Evolutionary conservation across 1,139 yeast genomes (phyloP).

Genomic region (Saccharomycopsis hybrid): DNA sequence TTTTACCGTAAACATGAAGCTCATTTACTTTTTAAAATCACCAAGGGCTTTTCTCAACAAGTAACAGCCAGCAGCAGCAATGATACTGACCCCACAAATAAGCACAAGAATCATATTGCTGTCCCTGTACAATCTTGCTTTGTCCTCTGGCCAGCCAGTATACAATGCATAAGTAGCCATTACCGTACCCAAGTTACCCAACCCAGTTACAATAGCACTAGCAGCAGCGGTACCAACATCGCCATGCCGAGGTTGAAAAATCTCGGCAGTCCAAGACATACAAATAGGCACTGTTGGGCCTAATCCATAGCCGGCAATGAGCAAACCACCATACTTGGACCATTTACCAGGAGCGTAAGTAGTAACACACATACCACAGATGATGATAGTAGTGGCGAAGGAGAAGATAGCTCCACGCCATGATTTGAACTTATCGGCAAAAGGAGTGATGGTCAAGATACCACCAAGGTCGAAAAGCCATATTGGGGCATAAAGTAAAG

Average conservation of each 20-base stretch:
- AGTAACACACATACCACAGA: slow-evolving; percentile 67
- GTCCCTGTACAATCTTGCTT: slow-evolving; percentile 49
- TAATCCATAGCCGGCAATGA: slow-evolving; percentile 77
- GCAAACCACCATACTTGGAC: slow-evolving; percentile 73
- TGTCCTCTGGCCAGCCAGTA: slow-evolving; percentile 82
- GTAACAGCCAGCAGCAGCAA: slow-evolving; percentile 33
- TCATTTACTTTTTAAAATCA: too few relatives aligned
- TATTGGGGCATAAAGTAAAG: slow-evolving; percentile 78
- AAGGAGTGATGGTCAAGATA: slow-evolving; percentile 69
- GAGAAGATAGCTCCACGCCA: slow-evolving; percentile 58
- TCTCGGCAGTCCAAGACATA: slow-evolving; percentile 83
- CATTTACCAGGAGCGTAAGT: slow-evolving; percentile 71
- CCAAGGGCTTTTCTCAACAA: slow-evolving; percentile 15
- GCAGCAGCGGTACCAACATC: slow-evolving; percentile 83
- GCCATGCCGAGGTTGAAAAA: slow-evolving; percentile 65
- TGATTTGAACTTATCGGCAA: slow-evolving; percentile 62
- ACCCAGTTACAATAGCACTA: slow-evolving; percentile 76
- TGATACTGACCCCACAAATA: slow-evolving; percentile 65
- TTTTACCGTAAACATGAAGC: too few relatives aligned
- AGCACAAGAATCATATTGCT: slow-evolving; percentile 82
- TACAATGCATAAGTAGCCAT: slow-evolving; percentile 81
- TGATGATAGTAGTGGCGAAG: slow-evolving; percentile 56
- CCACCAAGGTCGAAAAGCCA: slow-evolving; percentile 86
- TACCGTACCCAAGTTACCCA: slow-evolving; percentile 83
- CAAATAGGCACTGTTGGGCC: slow-evolving; percentile 89